A percentile compares a stretch with the other conserved stretches of the same genome.
These are phyloP conservation scores for Aspergillus novofumigatus DNA, from an alignment of 2,329 filamentous ascomycete species.

Conservation along the genomic window DNA sequence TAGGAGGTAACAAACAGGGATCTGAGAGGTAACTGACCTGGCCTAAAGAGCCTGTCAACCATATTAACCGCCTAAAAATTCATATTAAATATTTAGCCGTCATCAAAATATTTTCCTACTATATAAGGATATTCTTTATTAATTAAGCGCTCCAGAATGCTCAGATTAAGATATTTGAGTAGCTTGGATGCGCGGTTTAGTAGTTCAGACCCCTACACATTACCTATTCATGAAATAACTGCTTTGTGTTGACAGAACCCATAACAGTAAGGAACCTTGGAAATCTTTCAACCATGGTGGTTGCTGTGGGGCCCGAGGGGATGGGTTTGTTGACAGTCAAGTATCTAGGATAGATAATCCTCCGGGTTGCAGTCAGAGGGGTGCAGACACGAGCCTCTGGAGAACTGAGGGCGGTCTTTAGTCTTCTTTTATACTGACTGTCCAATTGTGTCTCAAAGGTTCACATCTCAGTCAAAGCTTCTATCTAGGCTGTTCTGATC, in stretches of 20 bases:
- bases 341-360: background rate
- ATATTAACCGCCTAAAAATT: too few species aligned
- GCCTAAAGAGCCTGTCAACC: too few species aligned
- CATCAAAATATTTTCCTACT: background rate
- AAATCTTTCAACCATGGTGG: conserved; percentile 8
- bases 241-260: too few species aligned
- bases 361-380: background rate
- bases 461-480: background rate
- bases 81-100: too few species aligned
- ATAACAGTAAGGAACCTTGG: background rate
- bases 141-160: too few species aligned
- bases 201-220: too few species aligned
- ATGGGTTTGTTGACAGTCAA: conserved; percentile 18
- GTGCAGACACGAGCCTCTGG: background rate
- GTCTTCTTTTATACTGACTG: background rate
- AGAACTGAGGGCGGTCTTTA: background rate
- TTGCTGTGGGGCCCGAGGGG: conserved; percentile 20
- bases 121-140: too few species aligned
- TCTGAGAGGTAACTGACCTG: too few species aligned
- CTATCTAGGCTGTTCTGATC: background rate
- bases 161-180: too few species aligned
- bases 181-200: too few species aligned
- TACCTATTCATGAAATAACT: too few species aligned
- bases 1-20: too few species aligned
- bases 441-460: background rate